Percentiles rank a stretch among this genome's conserved stretches.
Conservation (phyloP, 768 basidiomycete species). For the Collybiopsis confluens region DNA sequence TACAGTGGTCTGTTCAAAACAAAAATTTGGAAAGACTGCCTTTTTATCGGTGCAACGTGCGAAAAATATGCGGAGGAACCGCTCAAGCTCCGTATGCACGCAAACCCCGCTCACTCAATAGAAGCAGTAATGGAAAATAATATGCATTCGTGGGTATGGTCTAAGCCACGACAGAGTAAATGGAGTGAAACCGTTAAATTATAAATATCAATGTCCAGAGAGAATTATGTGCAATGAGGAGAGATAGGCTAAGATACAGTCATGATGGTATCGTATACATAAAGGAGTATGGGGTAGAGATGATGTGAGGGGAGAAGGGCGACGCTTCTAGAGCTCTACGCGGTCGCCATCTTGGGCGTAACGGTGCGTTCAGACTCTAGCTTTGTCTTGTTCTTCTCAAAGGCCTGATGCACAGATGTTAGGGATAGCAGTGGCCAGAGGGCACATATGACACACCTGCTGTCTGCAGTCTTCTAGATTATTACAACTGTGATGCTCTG, state of each 20-base stretch:
- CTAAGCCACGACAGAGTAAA: neutral
- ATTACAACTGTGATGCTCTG: slow-evolving; percentile 83
- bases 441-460: slow-evolving; percentile 27
- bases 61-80: too few relatives aligned
- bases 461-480: slow-evolving; percentile 82
- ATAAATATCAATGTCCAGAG: neutral
- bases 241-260: neutral
- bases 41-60: too few relatives aligned
- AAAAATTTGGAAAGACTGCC: too few relatives aligned
- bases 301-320: neutral
- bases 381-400: slow-evolving; percentile 83
- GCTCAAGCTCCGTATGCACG: too few relatives aligned
- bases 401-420: slow-evolving; percentile 41
- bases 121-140: too few relatives aligned
- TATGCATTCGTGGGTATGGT: too few relatives aligned
- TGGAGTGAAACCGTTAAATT: too few relatives aligned
- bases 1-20: neutral
- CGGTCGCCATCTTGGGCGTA: slow-evolving; percentile 80
- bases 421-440: too few relatives aligned
- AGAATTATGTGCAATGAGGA: neutral
- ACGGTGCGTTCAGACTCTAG: slow-evolving; percentile 87
- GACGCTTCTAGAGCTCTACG: slow-evolving; percentile 35
- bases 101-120: too few relatives aligned
- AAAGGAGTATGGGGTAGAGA: neutral
- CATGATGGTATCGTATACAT: neutral